Conservation (phyloP, 768 basidiomycete species). For the Lactarius evosmus region DNA sequence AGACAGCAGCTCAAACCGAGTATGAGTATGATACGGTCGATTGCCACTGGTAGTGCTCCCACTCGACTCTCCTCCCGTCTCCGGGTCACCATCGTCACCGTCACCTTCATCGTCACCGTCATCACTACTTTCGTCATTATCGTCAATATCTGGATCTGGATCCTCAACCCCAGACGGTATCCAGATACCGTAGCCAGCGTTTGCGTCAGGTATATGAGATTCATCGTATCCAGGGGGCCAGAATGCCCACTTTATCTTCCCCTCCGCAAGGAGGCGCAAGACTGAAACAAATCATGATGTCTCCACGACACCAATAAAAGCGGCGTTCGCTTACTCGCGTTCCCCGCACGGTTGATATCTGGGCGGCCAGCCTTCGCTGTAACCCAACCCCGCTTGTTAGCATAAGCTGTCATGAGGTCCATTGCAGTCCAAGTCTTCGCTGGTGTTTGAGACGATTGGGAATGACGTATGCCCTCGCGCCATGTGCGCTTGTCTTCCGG, state of each 20-base stretch:
- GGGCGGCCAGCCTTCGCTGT: conserved; percentile 91
- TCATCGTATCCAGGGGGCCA: conserved; percentile 57
- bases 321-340: conserved; percentile 62
- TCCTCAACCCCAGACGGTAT: conserved; percentile 38
- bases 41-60: not conserved
- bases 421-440: conserved; percentile 71
- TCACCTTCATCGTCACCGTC: conserved; percentile 35
- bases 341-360: conserved; percentile 86
- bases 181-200: conserved; percentile 52
- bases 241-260: conserved; percentile 78
- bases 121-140: conserved; percentile 37
- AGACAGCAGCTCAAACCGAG: not conserved
- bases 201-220: conserved; percentile 34
- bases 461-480: conserved; percentile 46
- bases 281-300: conserved; percentile 44
- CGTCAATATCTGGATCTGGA: conserved; percentile 33
- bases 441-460: conserved; percentile 26
- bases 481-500: conserved; percentile 75
- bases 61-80: conserved; percentile 23
- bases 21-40: not conserved
- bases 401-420: conserved; percentile 78
- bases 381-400: conserved; percentile 73
- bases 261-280: conserved; percentile 79
- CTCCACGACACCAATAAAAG: conserved; percentile 9
- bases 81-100: conserved; percentile 23